Evolutionary conservation across 2,329 filamentous ascomycete species (phyloP), one percentile per base, ranked within the genome.

Genomic region (Colletotrichum euphorbiae): DNA sequence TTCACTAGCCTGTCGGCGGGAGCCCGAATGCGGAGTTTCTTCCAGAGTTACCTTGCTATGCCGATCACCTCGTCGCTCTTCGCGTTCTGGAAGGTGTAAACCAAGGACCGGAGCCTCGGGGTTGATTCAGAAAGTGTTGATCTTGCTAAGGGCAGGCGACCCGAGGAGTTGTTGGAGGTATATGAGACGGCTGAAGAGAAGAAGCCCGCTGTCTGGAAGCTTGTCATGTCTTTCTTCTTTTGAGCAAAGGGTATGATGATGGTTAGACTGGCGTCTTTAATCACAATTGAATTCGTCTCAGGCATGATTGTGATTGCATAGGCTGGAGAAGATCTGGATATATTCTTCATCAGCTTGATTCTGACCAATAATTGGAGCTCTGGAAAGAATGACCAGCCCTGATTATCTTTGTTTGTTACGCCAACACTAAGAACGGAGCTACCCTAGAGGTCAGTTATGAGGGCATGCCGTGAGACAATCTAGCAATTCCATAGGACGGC

Each of bases 41-140:
- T 97, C 79, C 81, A 90, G 67, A 85, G 87, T 70, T 93, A 90
- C 76, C 83, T 93, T 69, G 90, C 90, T 4, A 87, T 87, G 0
- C 91, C 91, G 9, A 88, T 93, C 71, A 56, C 38, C 3, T 84
- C 82, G 75, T 81, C 21, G 8, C 21, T 56, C 3, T 56, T 56
- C 17, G 12, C 24, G 0, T 56, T 56, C 38, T 45, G 54, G 54
- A 56, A 56, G 54, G 54, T 56, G 36, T 56, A 56, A 0, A 56
- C 54, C 1, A 56, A 21, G 5, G 54, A 56, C 21, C 45, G 54
- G 54, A 19, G 38, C 3, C 45, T 56, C 21, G 54, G 54, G 4
- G 54, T 56, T 19, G 54, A 57, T 17, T 38, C 31, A 13, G 19
- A 19, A 13, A 57, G 54, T 31, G 38, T 57, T 43, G 54, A 57